A percentile compares a stretch with the other conserved stretches of the same genome.
Conservation (phyloP, 768 basidiomycete genomes). For the Myochromella boudieri region DNA sequence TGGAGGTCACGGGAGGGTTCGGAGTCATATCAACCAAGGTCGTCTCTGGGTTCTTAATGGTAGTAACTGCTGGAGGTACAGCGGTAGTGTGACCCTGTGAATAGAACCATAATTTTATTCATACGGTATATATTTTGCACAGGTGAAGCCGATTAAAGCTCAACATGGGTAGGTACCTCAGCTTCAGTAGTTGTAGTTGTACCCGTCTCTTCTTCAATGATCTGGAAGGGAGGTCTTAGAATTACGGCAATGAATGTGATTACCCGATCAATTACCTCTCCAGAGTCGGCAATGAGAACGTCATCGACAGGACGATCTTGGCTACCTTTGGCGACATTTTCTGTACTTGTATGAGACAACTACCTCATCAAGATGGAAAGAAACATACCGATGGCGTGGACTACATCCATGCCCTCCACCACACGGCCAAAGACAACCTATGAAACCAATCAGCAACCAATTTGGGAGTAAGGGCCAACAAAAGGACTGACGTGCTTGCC, state of each 20-base stretch:
- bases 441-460: background rate
- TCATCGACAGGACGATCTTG: constrained; percentile 76
- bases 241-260: background rate
- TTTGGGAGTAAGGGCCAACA: background rate
- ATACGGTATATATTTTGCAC: constrained; percentile 37
- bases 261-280: constrained; percentile 62
- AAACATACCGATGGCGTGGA: constrained; percentile 67
- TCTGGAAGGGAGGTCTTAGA: background rate
- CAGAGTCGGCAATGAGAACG: constrained; percentile 79
- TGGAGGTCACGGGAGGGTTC: constrained; percentile 4
- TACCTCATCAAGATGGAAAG: background rate
- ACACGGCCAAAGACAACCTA: constrained; percentile 94
- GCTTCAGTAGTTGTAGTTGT: constrained; percentile 63
- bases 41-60: constrained; percentile 12
- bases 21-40: constrained; percentile 4
- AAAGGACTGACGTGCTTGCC: constrained; percentile 68
- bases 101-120: constrained; percentile 56
- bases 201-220: constrained; percentile 38
- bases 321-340: constrained; percentile 68
- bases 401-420: constrained; percentile 88
- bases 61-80: constrained; percentile 17
- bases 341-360: constrained; percentile 33
- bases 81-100: constrained; percentile 39
- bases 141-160: constrained; percentile 70
- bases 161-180: constrained; percentile 92